Conservation (phyloP, 257 asterid genomes). For the Solanum microdontum region DNA sequence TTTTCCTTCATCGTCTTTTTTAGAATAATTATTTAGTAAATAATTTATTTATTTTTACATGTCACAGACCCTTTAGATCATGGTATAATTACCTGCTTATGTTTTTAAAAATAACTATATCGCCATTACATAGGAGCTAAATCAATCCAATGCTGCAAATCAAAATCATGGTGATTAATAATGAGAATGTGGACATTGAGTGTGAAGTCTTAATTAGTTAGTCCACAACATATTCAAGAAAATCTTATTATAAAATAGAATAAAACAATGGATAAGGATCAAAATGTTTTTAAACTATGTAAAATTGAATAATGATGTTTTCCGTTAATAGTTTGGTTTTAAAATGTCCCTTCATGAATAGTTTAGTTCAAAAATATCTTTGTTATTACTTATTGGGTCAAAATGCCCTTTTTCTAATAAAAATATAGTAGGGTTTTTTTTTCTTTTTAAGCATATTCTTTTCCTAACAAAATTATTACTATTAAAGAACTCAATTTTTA, state of each 20-base stretch:
- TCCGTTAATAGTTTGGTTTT: too few species aligned
- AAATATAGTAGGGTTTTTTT: neutral
- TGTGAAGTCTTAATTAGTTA: neutral
- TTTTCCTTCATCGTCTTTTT: neutral
- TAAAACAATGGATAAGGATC: neutral
- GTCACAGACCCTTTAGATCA: neutral
- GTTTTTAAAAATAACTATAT: neutral
- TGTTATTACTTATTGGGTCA: neutral
- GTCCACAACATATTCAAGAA: neutral
- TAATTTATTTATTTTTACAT: neutral
- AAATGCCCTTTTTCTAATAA: neutral
- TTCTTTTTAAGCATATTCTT: neutral
- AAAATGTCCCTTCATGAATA: neutral
- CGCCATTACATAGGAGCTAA: neutral
- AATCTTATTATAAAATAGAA: neutral
- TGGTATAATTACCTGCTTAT: neutral
- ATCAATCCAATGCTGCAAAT: neutral
- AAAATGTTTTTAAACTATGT: too few species aligned
- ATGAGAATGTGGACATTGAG: neutral
- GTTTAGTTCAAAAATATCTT: too few species aligned
- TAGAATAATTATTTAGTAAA: neutral
- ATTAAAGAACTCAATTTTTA: neutral
- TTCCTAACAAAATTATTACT: neutral
- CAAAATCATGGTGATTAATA: neutral
- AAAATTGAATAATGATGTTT: accelerated